These are phyloP conservation scores for Coelastrella sp. DNA, from an alignment of 139 green algal genomes.

Conservation along the genomic window DNA sequence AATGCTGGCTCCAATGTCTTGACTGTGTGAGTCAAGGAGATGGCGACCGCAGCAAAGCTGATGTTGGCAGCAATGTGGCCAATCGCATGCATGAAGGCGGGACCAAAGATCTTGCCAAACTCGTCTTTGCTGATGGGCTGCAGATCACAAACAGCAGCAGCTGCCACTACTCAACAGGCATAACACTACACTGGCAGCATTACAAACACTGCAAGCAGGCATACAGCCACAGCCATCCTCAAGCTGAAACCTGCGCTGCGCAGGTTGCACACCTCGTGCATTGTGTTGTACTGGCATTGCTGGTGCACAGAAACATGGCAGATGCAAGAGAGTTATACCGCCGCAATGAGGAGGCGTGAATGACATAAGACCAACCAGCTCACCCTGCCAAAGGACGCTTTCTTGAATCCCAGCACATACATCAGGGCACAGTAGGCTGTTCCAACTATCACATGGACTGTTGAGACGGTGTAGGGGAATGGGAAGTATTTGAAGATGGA, in stretches of 20 bases:
- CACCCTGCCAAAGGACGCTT: constrained; percentile 89
- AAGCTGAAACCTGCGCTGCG: too few relatives aligned
- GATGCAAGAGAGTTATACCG: too few relatives aligned
- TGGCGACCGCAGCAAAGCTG: constrained; percentile 97
- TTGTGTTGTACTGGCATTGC: too few relatives aligned
- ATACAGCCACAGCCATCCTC: too few relatives aligned
- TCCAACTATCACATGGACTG: constrained; percentile 92
- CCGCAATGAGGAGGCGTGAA: too few relatives aligned
- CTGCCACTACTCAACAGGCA: too few relatives aligned
- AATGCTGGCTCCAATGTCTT: constrained; percentile 99
- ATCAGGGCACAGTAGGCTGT: constrained; percentile 84
- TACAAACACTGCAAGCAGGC: too few relatives aligned
- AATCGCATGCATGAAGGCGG: constrained; percentile 96
- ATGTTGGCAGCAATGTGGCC: constrained; percentile 98
- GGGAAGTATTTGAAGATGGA: constrained; percentile 99
- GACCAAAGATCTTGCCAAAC: constrained; percentile 87
- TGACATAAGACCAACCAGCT: not conserved
- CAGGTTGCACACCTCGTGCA: too few relatives aligned
- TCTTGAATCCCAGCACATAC: constrained; percentile 90
- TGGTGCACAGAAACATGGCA: too few relatives aligned
- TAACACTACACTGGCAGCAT: too few relatives aligned
- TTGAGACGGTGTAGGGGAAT: constrained; percentile 96
- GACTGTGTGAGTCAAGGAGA: constrained; percentile 98
- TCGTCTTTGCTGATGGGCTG: constrained; percentile 88
- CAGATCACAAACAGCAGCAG: too few relatives aligned